Conservation (phyloP, 1,284 basidiomycete genomes). For the Apiotrichum veenhuisii region DNA sequence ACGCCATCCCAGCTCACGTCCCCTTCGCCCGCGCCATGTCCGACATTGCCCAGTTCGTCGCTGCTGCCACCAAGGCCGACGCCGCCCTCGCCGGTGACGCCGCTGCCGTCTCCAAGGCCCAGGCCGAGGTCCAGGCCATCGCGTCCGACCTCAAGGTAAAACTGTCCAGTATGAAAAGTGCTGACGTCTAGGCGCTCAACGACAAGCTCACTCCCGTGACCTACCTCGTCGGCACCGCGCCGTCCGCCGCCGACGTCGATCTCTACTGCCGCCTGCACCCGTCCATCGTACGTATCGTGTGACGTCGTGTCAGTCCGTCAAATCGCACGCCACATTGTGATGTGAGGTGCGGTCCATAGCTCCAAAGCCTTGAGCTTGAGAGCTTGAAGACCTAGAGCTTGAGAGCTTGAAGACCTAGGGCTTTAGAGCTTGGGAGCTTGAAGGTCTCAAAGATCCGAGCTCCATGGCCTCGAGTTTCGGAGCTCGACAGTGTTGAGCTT, state of each 20-base stretch:
- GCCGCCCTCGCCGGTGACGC: conserved; percentile 39
- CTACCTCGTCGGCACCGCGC: conserved; percentile 69
- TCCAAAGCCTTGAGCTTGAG: no score
- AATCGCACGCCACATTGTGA: no score
- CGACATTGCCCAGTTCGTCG: conserved; percentile 37
- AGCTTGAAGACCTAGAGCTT: no score
- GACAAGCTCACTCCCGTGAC: conserved; percentile 69
- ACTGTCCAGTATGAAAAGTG: neutral
- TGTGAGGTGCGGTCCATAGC: no score
- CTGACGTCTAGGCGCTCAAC: conserved; percentile 61
- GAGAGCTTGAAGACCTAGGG: no score
- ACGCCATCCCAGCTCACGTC: conserved; percentile 1
- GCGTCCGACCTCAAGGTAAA: conserved; percentile 41
- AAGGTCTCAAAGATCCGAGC: no score
- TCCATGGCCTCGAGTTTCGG: no score
- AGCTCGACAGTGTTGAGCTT: no score
- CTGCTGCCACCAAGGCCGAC: conserved; percentile 41
- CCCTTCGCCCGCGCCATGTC: conserved; percentile 31
- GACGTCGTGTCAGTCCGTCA: conserved; percentile 19
- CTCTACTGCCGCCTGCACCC: conserved; percentile 79
- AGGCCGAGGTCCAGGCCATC: conserved; percentile 33
- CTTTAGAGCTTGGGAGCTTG: no score
- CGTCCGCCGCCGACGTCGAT: conserved; percentile 81
- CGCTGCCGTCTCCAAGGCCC: conserved; percentile 33
- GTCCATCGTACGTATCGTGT: conserved; percentile 58